These are phyloP conservation scores for Beauveria scarabaeidicola DNA, from an alignment of 2,329 filamentous ascomycete genomes.

Conservation along the genomic window DNA sequence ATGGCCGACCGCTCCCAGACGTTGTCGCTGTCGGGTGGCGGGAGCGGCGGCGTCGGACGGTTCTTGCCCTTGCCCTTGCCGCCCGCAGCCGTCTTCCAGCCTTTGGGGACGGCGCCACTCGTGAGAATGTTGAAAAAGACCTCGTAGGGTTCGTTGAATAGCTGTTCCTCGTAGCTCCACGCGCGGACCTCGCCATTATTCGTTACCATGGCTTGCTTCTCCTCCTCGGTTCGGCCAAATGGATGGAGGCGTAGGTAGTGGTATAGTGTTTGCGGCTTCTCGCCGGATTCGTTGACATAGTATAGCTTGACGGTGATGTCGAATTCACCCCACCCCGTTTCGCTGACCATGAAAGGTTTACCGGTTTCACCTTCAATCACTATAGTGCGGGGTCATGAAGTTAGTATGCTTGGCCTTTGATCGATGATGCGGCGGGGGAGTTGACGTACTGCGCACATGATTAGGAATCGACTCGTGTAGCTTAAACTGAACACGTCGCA, in stretches of 20 bases:
- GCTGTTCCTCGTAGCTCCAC: slow-evolving; percentile 85
- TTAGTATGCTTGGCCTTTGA: not conserved
- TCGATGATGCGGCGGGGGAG: not conserved
- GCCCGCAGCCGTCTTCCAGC: slow-evolving; percentile 27
- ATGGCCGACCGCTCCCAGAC: slow-evolving; percentile 62
- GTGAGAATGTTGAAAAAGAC: slow-evolving; percentile 85
- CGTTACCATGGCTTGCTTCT: slow-evolving; percentile 51
- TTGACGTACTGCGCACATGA: slow-evolving; percentile 61
- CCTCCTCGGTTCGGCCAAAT: slow-evolving; percentile 73
- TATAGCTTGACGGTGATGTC: slow-evolving; percentile 93
- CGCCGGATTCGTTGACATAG: slow-evolving; percentile 76
- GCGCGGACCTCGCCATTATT: slow-evolving; percentile 59
- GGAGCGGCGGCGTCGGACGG: slow-evolving; percentile 30
- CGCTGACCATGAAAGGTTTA: slow-evolving; percentile 72
- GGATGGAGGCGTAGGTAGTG: slow-evolving; percentile 88
- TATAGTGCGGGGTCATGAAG: slow-evolving; percentile 16
- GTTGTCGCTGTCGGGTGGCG: slow-evolving; percentile 34
- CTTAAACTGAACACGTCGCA: slow-evolving; percentile 96
- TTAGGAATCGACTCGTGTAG: slow-evolving; percentile 95
- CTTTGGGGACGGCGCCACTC: slow-evolving; percentile 51
- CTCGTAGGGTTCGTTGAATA: slow-evolving; percentile 96
- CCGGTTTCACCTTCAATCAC: slow-evolving; percentile 62
- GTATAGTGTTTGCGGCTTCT: slow-evolving; percentile 94
- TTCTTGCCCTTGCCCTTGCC: slow-evolving; percentile 44
- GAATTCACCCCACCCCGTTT: slow-evolving; percentile 98